Conservation (phyloP, 495 filamentous ascomycete species). For the Aspergillus carlsbadensis region DNA sequence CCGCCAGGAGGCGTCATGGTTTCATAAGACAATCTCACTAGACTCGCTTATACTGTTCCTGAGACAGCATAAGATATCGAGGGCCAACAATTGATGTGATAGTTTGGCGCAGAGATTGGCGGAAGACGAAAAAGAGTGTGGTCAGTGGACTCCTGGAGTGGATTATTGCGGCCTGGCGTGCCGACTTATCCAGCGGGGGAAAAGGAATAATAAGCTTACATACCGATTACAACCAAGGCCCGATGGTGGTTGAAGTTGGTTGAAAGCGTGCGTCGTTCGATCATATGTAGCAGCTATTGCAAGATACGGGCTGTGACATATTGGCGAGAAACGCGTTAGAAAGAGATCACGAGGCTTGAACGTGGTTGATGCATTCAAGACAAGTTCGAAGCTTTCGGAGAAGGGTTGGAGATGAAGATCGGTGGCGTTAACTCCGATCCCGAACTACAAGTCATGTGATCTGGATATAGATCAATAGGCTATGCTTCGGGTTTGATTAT, state of each 20-base stretch:
- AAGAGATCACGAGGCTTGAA: too few relatives aligned
- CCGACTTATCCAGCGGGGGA: constrained; percentile 30
- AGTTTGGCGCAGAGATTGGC: not conserved
- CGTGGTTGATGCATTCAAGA: too few relatives aligned
- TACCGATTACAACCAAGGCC: not conserved
- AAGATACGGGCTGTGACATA: not conserved
- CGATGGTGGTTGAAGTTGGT: too few relatives aligned
- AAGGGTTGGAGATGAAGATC: too few relatives aligned
- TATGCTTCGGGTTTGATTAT: too few relatives aligned
- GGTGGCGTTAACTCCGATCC: too few relatives aligned
- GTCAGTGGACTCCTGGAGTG: not conserved
- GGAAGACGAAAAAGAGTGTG: not conserved
- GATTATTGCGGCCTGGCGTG: constrained; percentile 10
- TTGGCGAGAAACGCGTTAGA: not conserved
- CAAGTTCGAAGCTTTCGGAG: too few relatives aligned
- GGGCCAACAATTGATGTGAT: not conserved
- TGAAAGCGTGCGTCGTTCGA: too few relatives aligned
- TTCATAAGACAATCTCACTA: not conserved
- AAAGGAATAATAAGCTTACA: not conserved
- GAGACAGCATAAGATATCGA: not conserved
- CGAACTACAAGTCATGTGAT: too few relatives aligned
- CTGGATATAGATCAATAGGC: too few relatives aligned
- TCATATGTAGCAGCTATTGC: not conserved
- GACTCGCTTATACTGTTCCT: not conserved
- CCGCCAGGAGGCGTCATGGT: not conserved